A percentile compares a stretch with the other conserved stretches of the same genome.
Evolutionary conservation across 345 rosid species (phyloP).

Genomic region (Eucalyptus guilfoylei): DNA sequence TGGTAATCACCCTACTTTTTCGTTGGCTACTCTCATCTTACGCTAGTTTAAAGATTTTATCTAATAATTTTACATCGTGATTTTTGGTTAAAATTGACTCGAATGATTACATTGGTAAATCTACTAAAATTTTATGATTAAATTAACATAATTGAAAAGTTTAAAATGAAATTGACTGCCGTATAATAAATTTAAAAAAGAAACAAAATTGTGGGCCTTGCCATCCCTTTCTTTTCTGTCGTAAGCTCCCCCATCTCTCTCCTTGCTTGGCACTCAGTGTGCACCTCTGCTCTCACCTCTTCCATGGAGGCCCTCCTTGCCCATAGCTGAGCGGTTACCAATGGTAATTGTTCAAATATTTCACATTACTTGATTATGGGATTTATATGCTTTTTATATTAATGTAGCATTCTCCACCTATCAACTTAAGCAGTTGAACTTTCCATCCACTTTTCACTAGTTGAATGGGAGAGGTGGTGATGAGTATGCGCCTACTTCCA

Average conservation of each 20-base stretch:
- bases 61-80: too few species aligned
- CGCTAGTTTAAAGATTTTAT: too few species aligned
- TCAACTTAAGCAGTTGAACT: too few species aligned
- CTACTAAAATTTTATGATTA: not conserved
- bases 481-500: not conserved
- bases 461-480: not conserved
- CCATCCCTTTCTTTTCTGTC: not conserved
- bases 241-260: not conserved
- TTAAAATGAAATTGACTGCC: fast-evolving
- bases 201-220: not conserved
- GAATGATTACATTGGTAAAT: not conserved
- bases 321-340: not conserved
- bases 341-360: not conserved
- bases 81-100: not conserved
- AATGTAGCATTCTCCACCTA: too few species aligned
- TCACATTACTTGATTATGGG: not conserved
- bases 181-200: too few species aligned
- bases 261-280: not conserved
- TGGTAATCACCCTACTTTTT: too few species aligned
- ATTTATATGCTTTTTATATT: too few species aligned
- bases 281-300: not conserved
- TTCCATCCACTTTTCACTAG: too few species aligned
- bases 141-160: not conserved
- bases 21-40: too few species aligned
- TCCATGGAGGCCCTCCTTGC: not conserved